These are phyloP conservation scores for Simplicillium sp. DNA, from an alignment of 2,329 filamentous ascomycete species.

Conservation along the genomic window DNA sequence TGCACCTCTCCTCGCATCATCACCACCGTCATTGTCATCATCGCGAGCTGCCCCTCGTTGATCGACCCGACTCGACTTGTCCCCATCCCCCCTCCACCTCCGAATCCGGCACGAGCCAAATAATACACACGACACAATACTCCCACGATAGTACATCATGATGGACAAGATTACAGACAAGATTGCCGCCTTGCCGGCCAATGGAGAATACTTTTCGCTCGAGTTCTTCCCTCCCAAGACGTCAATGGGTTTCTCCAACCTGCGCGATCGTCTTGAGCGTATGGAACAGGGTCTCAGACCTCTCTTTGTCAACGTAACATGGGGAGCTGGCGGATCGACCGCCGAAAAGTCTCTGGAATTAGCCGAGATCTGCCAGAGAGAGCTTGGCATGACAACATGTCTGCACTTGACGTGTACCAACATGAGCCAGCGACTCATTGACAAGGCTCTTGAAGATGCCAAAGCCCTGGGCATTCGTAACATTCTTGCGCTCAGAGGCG, in stretches of 20 bases:
- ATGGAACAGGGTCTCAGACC: slow-evolving; percentile 89
- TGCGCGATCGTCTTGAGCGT: slow-evolving; percentile 84
- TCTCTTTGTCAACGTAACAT: slow-evolving; percentile 94
- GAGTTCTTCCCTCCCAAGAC: slow-evolving; percentile 99
- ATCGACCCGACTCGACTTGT: too few relatives aligned
- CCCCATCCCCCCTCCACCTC: too few relatives aligned
- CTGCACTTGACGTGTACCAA: slow-evolving; percentile 96
- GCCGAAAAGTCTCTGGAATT: slow-evolving; percentile 85
- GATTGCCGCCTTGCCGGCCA: slow-evolving; percentile 77
- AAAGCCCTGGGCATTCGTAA: slow-evolving; percentile 88
- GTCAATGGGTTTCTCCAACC: slow-evolving; percentile 86
- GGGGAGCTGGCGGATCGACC: slow-evolving; percentile 93
- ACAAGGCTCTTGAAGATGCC: slow-evolving; percentile 82
- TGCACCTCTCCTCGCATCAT: too few relatives aligned
- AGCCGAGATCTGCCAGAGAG: slow-evolving; percentile 88
- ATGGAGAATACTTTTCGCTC: slow-evolving; percentile 84
- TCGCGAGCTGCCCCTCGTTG: too few relatives aligned
- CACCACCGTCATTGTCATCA: too few relatives aligned
- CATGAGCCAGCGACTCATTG: slow-evolving; percentile 80
- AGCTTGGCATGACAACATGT: slow-evolving; percentile 87
- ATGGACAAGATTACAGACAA: slow-evolving; percentile 94
- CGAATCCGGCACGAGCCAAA: too few relatives aligned
- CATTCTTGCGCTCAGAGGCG: slow-evolving; percentile 83
- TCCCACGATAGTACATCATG: slow-evolving; percentile 3
- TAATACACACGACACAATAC: too few relatives aligned